phyloP scores from a whole-genome alignment of 2,329 filamentous ascomycete species.

The Cadophora malorum region DNA sequence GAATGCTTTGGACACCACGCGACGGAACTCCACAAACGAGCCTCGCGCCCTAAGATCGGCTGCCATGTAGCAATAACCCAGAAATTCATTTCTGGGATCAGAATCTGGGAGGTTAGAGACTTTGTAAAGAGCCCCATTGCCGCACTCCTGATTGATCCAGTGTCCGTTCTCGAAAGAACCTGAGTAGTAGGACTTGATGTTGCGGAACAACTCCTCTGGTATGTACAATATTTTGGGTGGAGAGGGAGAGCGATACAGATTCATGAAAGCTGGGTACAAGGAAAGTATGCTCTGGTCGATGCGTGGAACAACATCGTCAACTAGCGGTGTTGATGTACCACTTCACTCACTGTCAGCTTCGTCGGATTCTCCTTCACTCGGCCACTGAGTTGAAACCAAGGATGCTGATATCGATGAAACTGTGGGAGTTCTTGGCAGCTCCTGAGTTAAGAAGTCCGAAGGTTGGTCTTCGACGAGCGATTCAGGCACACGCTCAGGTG shows the following conservation, averaged over 20 bases:
- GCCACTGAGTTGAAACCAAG: too few species aligned
- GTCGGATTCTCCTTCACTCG: too few species aligned
- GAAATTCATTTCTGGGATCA: background rate
- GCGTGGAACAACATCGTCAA: too few species aligned
- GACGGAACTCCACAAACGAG: background rate
- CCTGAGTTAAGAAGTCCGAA: background rate
- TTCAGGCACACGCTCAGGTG: background rate
- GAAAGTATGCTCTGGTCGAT: background rate
- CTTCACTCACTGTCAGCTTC: too few species aligned
- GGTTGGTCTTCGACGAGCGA: background rate
- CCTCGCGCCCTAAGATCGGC: background rate
- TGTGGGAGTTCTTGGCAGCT: background rate
- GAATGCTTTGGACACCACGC: background rate
- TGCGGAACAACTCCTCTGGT: background rate
- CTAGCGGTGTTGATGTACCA: too few species aligned
- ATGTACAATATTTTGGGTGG: background rate
- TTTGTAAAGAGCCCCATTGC: background rate
- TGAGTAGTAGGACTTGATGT: background rate
- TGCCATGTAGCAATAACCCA: background rate
- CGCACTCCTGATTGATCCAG: background rate
- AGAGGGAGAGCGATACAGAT: background rate
- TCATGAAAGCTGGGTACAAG: background rate
- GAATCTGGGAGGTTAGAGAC: background rate
- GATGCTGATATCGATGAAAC: too few species aligned
- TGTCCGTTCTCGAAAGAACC: background rate